A percentile compares a stretch with the other conserved stretches of the same genome.
These are phyloP conservation scores for Houttuynia cordata DNA, from an alignment of 164 flowering plant species.

Conservation along the genomic window DNA sequence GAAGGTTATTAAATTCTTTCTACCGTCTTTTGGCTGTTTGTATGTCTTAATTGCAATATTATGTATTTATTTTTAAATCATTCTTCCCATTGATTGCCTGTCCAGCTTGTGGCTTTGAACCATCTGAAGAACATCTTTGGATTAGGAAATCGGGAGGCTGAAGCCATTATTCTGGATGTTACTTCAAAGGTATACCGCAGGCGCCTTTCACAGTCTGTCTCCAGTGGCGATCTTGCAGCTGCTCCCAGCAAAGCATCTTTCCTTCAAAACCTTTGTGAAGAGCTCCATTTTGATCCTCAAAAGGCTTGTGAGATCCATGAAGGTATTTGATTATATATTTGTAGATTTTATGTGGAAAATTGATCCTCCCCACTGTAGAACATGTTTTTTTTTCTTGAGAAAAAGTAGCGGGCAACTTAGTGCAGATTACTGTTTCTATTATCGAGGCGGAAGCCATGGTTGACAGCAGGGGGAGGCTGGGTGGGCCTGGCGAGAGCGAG, in stretches of 20 bases:
- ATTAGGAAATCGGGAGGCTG: constrained; percentile 79
- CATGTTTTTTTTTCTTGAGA: too few relatives aligned
- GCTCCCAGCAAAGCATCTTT: constrained; percentile 90
- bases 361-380: too few relatives aligned
- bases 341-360: too few relatives aligned
- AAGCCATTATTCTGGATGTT: constrained; percentile 56
- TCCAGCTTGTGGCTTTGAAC: constrained; percentile 66
- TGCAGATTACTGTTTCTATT: too few relatives aligned
- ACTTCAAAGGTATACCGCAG: constrained; percentile 77
- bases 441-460: too few relatives aligned
- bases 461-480: too few relatives aligned
- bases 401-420: too few relatives aligned
- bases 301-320: constrained; percentile 88
- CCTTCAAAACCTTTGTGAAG: constrained; percentile 85
- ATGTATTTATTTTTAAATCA: background rate
- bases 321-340: constrained; percentile 51
- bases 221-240: constrained; percentile 62
- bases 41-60: background rate
- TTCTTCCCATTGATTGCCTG: background rate
- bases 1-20: background rate
- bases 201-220: constrained; percentile 59
- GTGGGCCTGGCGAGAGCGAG: too few relatives aligned
- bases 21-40: background rate
- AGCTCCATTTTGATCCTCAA: constrained; percentile 72
- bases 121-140: constrained; percentile 88